phyloP scores from a whole-genome alignment of 495 filamentous ascomycete species.

The Tuber umbilicatum region DNA sequence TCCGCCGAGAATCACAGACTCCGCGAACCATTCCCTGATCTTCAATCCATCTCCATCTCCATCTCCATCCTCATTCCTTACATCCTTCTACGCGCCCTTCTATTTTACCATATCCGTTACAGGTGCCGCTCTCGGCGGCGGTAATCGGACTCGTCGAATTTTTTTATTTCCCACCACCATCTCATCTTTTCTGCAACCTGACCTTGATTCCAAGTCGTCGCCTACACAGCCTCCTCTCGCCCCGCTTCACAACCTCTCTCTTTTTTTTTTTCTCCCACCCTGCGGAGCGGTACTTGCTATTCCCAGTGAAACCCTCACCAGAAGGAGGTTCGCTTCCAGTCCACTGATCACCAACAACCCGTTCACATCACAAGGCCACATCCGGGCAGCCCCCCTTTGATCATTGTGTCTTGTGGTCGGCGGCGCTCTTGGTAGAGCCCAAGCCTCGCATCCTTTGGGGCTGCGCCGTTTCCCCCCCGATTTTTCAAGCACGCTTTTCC shows the following conservation, averaged over 20 bases:
- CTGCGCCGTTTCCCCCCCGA: neutral
- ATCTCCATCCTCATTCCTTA: neutral
- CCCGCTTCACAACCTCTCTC: neutral
- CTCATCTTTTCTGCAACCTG: neutral
- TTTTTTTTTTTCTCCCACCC: neutral
- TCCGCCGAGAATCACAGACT: neutral
- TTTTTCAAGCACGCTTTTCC: neutral
- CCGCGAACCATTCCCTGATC: neutral
- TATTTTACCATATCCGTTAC: neutral
- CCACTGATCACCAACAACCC: neutral
- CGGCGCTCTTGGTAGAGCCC: neutral
- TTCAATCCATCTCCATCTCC: neutral
- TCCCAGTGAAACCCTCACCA: neutral
- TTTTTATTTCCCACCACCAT: neutral
- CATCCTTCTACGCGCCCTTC: neutral
- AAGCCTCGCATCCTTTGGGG: conserved; percentile 1
- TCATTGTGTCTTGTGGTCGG: neutral
- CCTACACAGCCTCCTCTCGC: conserved; percentile 1
- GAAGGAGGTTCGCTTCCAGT: neutral
- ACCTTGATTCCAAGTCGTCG: neutral
- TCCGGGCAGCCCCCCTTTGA: neutral
- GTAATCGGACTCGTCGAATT: neutral
- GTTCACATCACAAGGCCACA: neutral
- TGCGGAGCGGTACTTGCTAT: neutral
- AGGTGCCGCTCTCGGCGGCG: conserved; percentile 2